These are phyloP conservation scores for Wallemia hederae DNA, from an alignment of 1,284 basidiomycete species.

Conservation along the genomic window DNA sequence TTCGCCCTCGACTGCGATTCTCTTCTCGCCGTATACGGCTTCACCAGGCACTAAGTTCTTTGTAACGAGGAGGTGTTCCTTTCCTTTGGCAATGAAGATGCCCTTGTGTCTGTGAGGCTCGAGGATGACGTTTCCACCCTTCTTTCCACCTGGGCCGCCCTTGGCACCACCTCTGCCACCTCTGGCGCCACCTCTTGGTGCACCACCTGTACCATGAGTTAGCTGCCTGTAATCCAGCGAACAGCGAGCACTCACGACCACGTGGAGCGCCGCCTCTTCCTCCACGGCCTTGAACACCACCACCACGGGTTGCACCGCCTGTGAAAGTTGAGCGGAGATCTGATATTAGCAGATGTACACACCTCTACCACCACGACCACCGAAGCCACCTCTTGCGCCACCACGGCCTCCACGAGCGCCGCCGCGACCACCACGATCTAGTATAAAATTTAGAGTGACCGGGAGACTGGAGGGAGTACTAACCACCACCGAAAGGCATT, in stretches of 20 bases:
- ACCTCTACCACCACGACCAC: slow-evolving; percentile 10
- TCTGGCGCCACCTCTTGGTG: slow-evolving; percentile 18
- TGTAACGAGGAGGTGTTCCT: slow-evolving; percentile 90
- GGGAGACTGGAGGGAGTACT: background rate
- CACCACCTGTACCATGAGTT: slow-evolving; percentile 10
- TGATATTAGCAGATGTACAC: slow-evolving; percentile 1
- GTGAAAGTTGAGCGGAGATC: background rate
- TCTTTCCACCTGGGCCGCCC: slow-evolving; percentile 26
- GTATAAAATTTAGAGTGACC: background rate
- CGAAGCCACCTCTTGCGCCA: slow-evolving; percentile 6
- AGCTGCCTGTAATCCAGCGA: slow-evolving; percentile 3
- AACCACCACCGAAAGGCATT: background rate
- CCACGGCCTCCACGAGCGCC: slow-evolving; percentile 12
- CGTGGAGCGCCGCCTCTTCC: slow-evolving; percentile 6
- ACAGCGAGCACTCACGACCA: slow-evolving; percentile 1
- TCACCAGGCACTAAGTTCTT: slow-evolving; percentile 94
- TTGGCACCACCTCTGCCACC: slow-evolving; percentile 21
- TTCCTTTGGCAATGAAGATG: slow-evolving; percentile 67
- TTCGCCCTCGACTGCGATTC: slow-evolving; percentile 17
- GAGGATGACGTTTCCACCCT: slow-evolving; percentile 45
- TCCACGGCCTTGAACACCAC: slow-evolving; percentile 9
- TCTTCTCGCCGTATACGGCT: slow-evolving; percentile 91
- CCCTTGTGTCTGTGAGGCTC: slow-evolving; percentile 88
- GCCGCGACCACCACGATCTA: slow-evolving; percentile 11
- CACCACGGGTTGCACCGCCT: slow-evolving; percentile 3